Evolutionary conservation across 2,329 filamentous ascomycete genomes (phyloP), one percentile per base, ranked within the genome.

Genomic region (Colletotrichum noveboracense): DNA sequence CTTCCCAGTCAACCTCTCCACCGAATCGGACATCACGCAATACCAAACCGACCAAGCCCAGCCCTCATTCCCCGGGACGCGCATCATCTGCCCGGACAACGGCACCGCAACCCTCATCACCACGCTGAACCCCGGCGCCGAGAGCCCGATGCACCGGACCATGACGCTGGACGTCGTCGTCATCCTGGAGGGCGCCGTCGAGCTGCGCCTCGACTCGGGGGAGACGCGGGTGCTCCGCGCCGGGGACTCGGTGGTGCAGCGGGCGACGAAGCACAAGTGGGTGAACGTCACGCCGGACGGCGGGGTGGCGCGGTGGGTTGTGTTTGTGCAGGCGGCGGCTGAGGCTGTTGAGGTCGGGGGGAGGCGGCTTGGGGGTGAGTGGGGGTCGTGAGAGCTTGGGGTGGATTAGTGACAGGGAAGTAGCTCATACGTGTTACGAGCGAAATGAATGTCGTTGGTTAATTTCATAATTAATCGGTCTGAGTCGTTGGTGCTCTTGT

Each of bases 191-290:
- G 90, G 90, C 2, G 84, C 85, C 77, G 79, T 91, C 28, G 87
- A 90, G 75, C 83, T 91, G 81, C 69, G 86, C 5, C 80, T 91
- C 7, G 90, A 90, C 74, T 86, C 86, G n/a, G 89, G 89, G 3
- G 88, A 88, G 70, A 83, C 80, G 60, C 83, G 84, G 55, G 74
- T 83, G 30, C 82, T 92, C 85, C 82, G 83, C 61, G 82, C 85
- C 10, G 90, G 90, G 6, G 89, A 91, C 78, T 81, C 91, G 21
- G 87, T 86, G 10, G 86, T 92, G n/a, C 89, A 92, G 81, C 83
- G 90, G 43, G 89, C 86, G 3, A 90, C 89, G 4, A 88, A 87
- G 82, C 90, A 92, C 80, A 85, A 85, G 26, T 91, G 89, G 89
- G 80, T 84, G 56, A 91, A 91, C 75, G 66, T 76, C n/a, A 67